Conservation (phyloP, 2,329 filamentous ascomycete species). For the Thelonectria olida region DNA sequence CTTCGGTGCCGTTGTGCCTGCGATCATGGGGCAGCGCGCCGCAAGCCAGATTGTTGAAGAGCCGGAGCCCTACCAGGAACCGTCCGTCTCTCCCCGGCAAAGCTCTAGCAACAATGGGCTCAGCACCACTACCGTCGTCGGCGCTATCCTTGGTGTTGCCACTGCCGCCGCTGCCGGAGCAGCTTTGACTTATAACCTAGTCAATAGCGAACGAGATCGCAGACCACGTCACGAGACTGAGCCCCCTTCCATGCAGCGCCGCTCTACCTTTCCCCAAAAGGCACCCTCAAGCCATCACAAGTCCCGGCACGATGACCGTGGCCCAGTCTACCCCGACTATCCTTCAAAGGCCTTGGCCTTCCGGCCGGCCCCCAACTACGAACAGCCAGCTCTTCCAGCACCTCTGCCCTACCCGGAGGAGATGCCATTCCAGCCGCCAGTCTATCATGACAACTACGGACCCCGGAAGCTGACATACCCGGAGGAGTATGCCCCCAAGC, state of each 20-base stretch:
- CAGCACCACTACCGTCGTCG: conserved; percentile 72
- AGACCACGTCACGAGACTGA: conserved; percentile 54
- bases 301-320: conserved; percentile 31
- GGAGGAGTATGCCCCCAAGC: conserved; percentile 33
- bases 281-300: conserved; percentile 41
- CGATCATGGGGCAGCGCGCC: conserved; percentile 36
- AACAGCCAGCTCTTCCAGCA: conserved; percentile 22
- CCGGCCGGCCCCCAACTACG: conserved; percentile 30
- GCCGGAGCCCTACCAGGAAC: conserved; percentile 23
- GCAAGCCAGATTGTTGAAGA: conserved; percentile 28
- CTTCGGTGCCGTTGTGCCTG: conserved; percentile 33
- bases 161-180: conserved; percentile 70
- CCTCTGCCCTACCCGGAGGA: conserved; percentile 34
- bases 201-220: conserved; percentile 56
- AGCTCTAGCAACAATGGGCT: conserved; percentile 53
- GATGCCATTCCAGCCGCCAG: conserved; percentile 31
- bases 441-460: conserved; percentile 29
- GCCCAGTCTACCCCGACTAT: conserved; percentile 30
- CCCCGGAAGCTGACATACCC: conserved; percentile 36
- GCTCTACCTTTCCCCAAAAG: conserved; percentile 58
- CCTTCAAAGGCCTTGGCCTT: conserved; percentile 35
- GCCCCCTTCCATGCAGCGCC: conserved; percentile 50
- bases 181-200: conserved; percentile 75
- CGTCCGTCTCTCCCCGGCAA: conserved; percentile 43
- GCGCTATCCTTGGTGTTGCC: conserved; percentile 80